Percentiles rank a stretch among this genome's conserved stretches.
phyloP scores from a whole-genome alignment of 495 filamentous ascomycete genomes.

The Penicillium pancosmium region DNA sequence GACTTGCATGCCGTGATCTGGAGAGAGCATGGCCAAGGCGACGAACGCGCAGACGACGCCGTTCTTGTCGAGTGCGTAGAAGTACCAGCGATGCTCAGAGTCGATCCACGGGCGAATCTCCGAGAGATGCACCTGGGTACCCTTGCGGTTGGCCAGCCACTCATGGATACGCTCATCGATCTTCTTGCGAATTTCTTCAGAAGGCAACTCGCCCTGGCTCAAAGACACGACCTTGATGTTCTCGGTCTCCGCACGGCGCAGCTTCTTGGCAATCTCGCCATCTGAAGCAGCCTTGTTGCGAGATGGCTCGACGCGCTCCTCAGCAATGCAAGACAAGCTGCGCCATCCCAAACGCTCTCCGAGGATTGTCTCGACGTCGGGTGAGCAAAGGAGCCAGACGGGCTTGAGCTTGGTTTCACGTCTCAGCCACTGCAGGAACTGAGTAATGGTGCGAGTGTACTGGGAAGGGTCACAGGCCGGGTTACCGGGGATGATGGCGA shows the following conservation, averaged over 20 bases:
- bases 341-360: constrained; percentile 79
- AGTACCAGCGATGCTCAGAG: constrained; percentile 75
- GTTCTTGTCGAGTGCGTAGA: constrained; percentile 68
- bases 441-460: constrained; percentile 67
- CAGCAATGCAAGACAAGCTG: constrained; percentile 78
- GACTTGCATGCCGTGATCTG: constrained; percentile 79
- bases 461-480: constrained; percentile 76
- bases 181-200: constrained; percentile 63
- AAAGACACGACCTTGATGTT: constrained; percentile 73
- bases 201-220: constrained; percentile 58
- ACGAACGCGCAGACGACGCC: constrained; percentile 73
- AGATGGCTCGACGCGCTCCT: constrained; percentile 73
- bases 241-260: constrained; percentile 76
- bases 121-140: constrained; percentile 81
- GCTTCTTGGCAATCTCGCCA: constrained; percentile 65
- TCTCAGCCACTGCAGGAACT: constrained; percentile 71
- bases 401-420: constrained; percentile 74
- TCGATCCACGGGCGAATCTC: constrained; percentile 84
- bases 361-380: constrained; percentile 70
- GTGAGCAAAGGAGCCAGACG: constrained; percentile 76
- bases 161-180: constrained; percentile 72
- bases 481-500: constrained; percentile 78
- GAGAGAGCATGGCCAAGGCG: constrained; percentile 72
- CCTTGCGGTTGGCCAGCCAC: constrained; percentile 79
- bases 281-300: constrained; percentile 57